Evolutionary conservation across 768 basidiomycete genomes (phyloP), one percentile per base, ranked within the genome.

Genomic region (Russula sp.): DNA sequence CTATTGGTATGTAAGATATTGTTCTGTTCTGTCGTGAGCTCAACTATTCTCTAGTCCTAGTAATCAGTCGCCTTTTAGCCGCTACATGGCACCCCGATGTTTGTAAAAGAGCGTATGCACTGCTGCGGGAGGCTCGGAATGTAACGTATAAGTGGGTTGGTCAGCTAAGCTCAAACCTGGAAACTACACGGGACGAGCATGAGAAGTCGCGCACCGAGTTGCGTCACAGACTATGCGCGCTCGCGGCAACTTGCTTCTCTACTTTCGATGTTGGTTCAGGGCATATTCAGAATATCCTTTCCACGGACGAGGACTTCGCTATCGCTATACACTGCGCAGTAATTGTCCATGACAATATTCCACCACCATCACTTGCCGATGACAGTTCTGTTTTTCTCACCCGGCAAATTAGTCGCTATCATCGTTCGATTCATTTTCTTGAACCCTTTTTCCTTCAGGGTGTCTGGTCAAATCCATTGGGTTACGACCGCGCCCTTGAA

Each of bases 171-270:
- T 16, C 16, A n/a, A 56, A 57, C 14, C 32, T 62, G 2, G 45
- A 44, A 9, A 16, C 5, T 0, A 44, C 37, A 13, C 31, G n/a
- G 35, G 61, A 62, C 5, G 54, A 62, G 10, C 27, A 62, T 10
- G 54, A 62, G 10, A 48, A 22, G 13, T 27, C 4, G 6, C 47
- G 47, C 13, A 5, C 47, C 10, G 13, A 48, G 11, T 48, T 48
- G 11, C 22, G 47, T 13, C 47, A 27, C 47, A 9, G 22, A 27
- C 20, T 48, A 3, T 48, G 47, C 22, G 27, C 27, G 1, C 16
- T 63, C 6, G 57, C 57, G 3, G 57, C 62, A 1, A 63, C 62
- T 4, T 57, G 56, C 16, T 37, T 57, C 20, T 22, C 47, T 13
- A 48, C 47, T 16, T 22, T 50, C 50, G 8, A 57, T 0, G 47